These are phyloP conservation scores for Cercospora sesami DNA, from an alignment of 2,329 filamentous ascomycete genomes.

Conservation along the genomic window DNA sequence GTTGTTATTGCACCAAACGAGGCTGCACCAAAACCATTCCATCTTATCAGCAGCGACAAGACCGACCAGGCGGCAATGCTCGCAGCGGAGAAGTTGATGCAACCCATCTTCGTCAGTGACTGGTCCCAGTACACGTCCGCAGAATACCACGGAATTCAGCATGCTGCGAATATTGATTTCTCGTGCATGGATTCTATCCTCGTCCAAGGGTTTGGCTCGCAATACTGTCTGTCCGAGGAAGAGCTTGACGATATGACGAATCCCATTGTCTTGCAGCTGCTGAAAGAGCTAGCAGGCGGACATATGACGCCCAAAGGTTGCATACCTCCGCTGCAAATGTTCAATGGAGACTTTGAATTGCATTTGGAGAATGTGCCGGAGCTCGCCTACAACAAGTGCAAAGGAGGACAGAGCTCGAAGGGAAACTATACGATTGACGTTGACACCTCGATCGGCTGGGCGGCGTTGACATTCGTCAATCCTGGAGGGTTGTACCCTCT, in stretches of 20 bases:
- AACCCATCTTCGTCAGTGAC: constrained; percentile 57
- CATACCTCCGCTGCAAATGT: constrained; percentile 36
- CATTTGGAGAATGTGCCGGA: constrained; percentile 33
- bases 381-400: constrained; percentile 44
- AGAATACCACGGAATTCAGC: constrained; percentile 49
- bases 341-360: constrained; percentile 44
- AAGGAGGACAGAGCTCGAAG: constrained; percentile 44
- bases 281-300: constrained; percentile 31
- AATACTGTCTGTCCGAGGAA: constrained; percentile 52
- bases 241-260: constrained; percentile 47
- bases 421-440: constrained; percentile 49
- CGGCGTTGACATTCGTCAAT: constrained; percentile 20
- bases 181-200: constrained; percentile 62
- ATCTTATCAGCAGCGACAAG: constrained; percentile 48
- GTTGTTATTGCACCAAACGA: constrained; percentile 51
- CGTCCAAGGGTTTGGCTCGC: constrained; percentile 55
- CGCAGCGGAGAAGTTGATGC: constrained; percentile 50
- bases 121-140: constrained; percentile 57
- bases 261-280: constrained; percentile 34
- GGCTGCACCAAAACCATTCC: constrained; percentile 50
- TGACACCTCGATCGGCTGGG: constrained; percentile 22
- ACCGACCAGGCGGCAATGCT: constrained; percentile 48
- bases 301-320: constrained; percentile 39
- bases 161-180: constrained; percentile 50
- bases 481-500: constrained; percentile 48